Evolutionary conservation across 2,329 filamentous ascomycete genomes (phyloP).

Genomic region (Cordyceps fumosorosea): DNA sequence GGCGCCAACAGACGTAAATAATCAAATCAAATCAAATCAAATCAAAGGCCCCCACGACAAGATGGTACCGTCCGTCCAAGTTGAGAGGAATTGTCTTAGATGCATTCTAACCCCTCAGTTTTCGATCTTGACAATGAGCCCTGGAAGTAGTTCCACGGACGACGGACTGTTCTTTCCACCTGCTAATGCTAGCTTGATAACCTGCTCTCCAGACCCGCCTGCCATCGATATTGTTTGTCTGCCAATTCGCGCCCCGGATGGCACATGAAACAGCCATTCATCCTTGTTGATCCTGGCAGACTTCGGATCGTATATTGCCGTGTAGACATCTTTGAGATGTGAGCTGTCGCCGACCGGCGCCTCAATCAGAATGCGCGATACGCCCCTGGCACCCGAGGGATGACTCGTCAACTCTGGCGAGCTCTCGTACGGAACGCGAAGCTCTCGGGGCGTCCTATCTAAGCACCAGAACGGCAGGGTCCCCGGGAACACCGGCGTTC

Average conservation of each 20-base stretch:
- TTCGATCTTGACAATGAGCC: slow-evolving; percentile 16
- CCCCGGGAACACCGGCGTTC: slow-evolving; percentile 33
- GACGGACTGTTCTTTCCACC: slow-evolving; percentile 14
- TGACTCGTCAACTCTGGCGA: slow-evolving; percentile 32
- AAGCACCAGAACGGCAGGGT: slow-evolving; percentile 59
- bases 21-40: too few species aligned
- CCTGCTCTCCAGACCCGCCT: neutral
- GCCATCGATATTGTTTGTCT: slow-evolving; percentile 10
- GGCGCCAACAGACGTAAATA: too few species aligned
- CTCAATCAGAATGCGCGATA: slow-evolving; percentile 37
- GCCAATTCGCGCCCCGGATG: slow-evolving; percentile 9
- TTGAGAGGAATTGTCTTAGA: neutral
- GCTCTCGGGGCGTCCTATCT: slow-evolving; percentile 50
- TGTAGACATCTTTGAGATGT: slow-evolving; percentile 20
- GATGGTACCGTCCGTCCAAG: neutral
- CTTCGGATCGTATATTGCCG: slow-evolving; percentile 21
- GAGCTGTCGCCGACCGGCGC: slow-evolving; percentile 21
- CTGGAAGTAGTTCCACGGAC: slow-evolving; percentile 17
- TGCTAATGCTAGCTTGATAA: slow-evolving; percentile 15
- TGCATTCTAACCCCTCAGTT: neutral
- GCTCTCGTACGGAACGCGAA: slow-evolving; percentile 44
- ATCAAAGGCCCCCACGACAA: neutral
- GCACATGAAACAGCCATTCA: slow-evolving; percentile 15
- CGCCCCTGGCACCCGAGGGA: slow-evolving; percentile 43
- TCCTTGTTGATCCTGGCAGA: neutral